A percentile compares a stretch with the other conserved stretches of the same genome.
These are phyloP conservation scores for Pseudogymnoascus verrucosus DNA, from an alignment of 2,329 filamentous ascomycete species.

Conservation along the genomic window DNA sequence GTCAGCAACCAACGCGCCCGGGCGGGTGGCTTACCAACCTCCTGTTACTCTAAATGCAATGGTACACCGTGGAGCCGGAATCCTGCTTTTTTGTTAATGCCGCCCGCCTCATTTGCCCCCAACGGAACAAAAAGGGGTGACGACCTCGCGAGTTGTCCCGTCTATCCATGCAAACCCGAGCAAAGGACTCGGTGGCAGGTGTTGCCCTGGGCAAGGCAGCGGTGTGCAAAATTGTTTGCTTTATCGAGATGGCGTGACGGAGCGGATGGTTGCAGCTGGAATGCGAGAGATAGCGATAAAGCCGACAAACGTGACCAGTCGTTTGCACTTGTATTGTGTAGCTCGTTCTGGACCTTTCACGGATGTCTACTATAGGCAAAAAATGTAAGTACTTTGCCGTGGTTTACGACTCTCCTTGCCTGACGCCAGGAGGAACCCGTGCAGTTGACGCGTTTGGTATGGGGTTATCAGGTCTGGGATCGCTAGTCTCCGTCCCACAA, in stretches of 20 bases:
- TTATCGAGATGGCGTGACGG: background rate
- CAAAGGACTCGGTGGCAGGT: background rate
- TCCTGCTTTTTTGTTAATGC: background rate
- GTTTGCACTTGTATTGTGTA: background rate
- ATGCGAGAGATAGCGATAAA: conserved; percentile 1
- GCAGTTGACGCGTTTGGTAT: background rate
- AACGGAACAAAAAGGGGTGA: background rate
- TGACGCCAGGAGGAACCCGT: background rate
- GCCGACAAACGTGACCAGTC: conserved; percentile 1
- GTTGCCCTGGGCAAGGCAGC: background rate
- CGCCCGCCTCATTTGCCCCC: background rate
- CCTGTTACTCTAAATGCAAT: background rate
- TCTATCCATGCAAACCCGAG: background rate
- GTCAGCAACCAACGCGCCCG: background rate
- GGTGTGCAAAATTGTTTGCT: conserved; percentile 1
- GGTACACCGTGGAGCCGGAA: background rate
- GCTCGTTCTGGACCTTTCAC: background rate
- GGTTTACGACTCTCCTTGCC: background rate
- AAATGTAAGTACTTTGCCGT: background rate
- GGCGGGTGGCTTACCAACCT: background rate
- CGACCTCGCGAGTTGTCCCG: background rate
- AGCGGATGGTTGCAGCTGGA: background rate
- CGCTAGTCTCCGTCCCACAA: background rate
- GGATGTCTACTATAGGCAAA: background rate
- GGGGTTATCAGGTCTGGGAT: background rate